phyloP scores from a whole-genome alignment of 345 rosid species.

The Carallia pectinifolia region DNA sequence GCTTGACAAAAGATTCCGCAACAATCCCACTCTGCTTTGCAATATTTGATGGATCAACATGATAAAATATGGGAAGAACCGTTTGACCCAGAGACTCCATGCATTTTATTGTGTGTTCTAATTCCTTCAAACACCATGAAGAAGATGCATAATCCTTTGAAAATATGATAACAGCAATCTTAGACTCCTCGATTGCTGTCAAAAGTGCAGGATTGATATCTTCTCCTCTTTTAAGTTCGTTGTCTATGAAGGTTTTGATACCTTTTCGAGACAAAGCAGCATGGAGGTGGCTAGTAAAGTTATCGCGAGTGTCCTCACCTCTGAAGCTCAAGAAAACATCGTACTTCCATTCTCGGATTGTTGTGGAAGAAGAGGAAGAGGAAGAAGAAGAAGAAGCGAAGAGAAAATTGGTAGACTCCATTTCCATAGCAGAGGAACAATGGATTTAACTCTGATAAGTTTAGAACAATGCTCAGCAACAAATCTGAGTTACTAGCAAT shows the following conservation, averaged over 20 bases:
- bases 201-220: constrained; percentile 2
- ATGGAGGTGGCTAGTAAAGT: constrained; percentile 12
- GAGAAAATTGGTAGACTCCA: no score
- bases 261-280: constrained; percentile 1
- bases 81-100: neutral
- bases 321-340: constrained; percentile 23
- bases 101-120: neutral
- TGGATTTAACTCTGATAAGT: no score
- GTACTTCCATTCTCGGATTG: neutral
- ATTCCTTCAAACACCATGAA: neutral
- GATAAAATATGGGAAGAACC: neutral
- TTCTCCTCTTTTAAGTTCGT: constrained; percentile 4
- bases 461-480: no score
- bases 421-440: no score
- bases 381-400: neutral
- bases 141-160: neutral
- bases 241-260: constrained; percentile 9
- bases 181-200: neutral
- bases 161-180: neutral
- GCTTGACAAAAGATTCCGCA: neutral
- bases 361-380: neutral
- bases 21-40: neutral
- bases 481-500: no score
- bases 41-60: neutral
- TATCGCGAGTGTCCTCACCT: constrained; percentile 19